Evolutionary conservation across 257 asterid genomes (phyloP).

Genomic region (Ligustrum vulgare): DNA sequence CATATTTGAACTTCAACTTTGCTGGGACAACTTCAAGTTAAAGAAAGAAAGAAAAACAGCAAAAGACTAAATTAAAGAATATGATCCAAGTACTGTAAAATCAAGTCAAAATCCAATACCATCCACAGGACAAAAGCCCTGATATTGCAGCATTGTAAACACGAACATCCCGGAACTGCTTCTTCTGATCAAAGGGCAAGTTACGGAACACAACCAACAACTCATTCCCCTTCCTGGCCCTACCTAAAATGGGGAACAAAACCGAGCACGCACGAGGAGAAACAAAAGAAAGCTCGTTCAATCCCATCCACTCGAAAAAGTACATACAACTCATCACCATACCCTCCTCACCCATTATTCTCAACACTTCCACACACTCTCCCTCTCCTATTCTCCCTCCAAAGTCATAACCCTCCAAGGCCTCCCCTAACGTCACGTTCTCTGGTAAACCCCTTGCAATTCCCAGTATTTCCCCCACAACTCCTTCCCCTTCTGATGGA

Average conservation of each 20-base stretch:
- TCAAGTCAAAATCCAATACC: conserved; percentile 45
- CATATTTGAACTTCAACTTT: neutral
- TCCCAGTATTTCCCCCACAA: conserved; percentile 52
- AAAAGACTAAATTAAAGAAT: neutral
- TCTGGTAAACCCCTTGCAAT: conserved; percentile 57
- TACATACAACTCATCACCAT: conserved; percentile 61
- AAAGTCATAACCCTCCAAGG: conserved; percentile 48
- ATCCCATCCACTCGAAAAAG: conserved; percentile 92
- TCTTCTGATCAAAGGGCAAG: conserved; percentile 56
- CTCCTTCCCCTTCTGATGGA: conserved; percentile 32
- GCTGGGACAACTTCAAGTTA: neutral
- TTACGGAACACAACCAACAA: conserved; percentile 62
- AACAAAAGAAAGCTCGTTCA: conserved; percentile 68
- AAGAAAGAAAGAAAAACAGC: neutral
- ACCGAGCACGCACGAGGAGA: conserved; percentile 70
- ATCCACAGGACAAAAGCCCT: conserved; percentile 62
- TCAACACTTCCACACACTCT: conserved; percentile 75
- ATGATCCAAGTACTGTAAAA: conserved; percentile 3
- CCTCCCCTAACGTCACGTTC: conserved; percentile 75
- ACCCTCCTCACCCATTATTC: conserved; percentile 56
- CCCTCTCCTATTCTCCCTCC: conserved; percentile 51
- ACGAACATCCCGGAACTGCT: conserved; percentile 59
- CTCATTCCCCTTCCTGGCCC: conserved; percentile 64
- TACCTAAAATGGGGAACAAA: conserved; percentile 69
- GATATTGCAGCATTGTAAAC: conserved; percentile 82